Conservation (phyloP, 148 eudicot genomes). For the Vaccinium corymbosum region DNA sequence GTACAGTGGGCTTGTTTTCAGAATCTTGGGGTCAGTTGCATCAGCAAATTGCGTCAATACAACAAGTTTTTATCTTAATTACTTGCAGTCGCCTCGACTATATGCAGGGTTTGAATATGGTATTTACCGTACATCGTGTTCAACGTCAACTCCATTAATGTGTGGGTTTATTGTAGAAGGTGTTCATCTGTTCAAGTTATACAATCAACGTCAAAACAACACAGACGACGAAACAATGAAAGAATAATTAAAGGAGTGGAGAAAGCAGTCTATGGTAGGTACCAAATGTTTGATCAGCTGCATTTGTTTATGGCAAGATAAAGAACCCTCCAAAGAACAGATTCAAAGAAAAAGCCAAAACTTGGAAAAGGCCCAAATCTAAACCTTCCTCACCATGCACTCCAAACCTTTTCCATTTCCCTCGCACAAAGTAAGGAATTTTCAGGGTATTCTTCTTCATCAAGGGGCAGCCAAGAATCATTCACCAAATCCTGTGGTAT, state of each 20-base stretch:
- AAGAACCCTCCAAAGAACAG: background rate
- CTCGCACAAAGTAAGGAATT: slow-evolving; percentile 36
- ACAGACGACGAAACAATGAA: background rate
- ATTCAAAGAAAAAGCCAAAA: slow-evolving; percentile 1
- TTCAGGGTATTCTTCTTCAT: slow-evolving; percentile 17
- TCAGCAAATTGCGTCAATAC: background rate
- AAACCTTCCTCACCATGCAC: slow-evolving; percentile 9
- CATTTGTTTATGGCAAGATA: background rate
- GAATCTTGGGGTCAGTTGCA: background rate
- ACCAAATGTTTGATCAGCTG: background rate
- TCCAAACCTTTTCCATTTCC: slow-evolving; percentile 3
- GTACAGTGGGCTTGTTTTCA: background rate
- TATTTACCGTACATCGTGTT: background rate
- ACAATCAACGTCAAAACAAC: background rate
- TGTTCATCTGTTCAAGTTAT: too few relatives aligned
- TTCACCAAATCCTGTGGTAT: background rate
- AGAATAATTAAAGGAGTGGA: background rate
- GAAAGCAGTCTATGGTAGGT: background rate
- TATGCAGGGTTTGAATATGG: background rate
- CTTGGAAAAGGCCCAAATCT: background rate
- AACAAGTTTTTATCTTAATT: background rate
- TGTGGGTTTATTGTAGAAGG: background rate
- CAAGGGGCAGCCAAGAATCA: background rate
- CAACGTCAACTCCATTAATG: background rate
- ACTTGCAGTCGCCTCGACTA: background rate